Percentiles rank a stretch among this genome's conserved stretches.
Conservation (phyloP, 192 early-diverging fungal species). For the Coemansia umbellata region DNA sequence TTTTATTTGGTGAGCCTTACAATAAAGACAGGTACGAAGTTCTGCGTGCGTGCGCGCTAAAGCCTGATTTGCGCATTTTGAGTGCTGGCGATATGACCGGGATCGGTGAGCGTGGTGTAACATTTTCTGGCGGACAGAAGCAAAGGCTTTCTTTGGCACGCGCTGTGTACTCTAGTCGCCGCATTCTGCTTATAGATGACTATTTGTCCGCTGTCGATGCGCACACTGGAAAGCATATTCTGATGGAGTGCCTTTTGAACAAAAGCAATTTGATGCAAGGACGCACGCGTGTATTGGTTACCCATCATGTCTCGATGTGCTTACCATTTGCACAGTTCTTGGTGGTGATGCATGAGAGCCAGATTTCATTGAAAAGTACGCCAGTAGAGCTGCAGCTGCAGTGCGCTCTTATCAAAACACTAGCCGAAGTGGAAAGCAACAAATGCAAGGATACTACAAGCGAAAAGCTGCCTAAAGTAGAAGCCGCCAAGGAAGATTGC, state of each 20-base stretch:
- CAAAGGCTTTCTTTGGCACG: slow-evolving; percentile 79
- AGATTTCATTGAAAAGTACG: slow-evolving; percentile 49
- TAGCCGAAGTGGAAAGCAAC: slow-evolving; percentile 8
- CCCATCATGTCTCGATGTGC: slow-evolving; percentile 70
- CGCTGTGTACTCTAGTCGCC: slow-evolving; percentile 69
- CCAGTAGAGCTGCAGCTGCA: slow-evolving; percentile 46
- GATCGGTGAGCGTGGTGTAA: slow-evolving; percentile 80
- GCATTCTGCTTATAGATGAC: slow-evolving; percentile 76
- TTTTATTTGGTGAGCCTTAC: slow-evolving; percentile 74
- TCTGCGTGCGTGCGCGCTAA: slow-evolving; percentile 76
- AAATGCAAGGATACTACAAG: background rate
- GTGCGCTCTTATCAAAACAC: slow-evolving; percentile 18
- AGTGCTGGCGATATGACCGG: slow-evolving; percentile 80
- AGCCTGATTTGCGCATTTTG: slow-evolving; percentile 77
- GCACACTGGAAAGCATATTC: slow-evolving; percentile 81
- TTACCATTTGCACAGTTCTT: slow-evolving; percentile 45
- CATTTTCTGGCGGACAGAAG: slow-evolving; percentile 81
- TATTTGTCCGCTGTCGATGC: slow-evolving; percentile 90
- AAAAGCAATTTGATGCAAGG: slow-evolving; percentile 55
- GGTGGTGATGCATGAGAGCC: slow-evolving; percentile 59
- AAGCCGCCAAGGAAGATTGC: too few relatives aligned
- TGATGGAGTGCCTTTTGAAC: slow-evolving; percentile 66
- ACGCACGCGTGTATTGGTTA: slow-evolving; percentile 82
- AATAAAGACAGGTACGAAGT: slow-evolving; percentile 73
- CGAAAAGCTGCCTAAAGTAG: slow-evolving; percentile 6